Percentiles rank a stretch among this genome's conserved stretches.
Evolutionary conservation across 139 green algal genomes (phyloP).

Genomic region (Haematococcus sp.): DNA sequence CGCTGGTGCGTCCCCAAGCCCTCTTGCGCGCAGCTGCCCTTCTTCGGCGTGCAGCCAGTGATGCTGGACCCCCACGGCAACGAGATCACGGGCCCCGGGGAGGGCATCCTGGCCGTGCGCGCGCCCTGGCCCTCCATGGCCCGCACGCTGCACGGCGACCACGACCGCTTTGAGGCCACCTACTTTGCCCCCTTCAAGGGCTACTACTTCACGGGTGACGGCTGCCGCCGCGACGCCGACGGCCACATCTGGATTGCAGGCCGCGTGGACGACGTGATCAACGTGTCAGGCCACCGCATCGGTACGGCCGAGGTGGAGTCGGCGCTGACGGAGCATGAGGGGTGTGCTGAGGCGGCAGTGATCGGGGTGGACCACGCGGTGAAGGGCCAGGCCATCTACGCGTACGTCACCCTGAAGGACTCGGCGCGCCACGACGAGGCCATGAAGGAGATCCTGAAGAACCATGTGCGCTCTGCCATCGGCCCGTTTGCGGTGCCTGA

Average conservation of each 20-base stretch:
- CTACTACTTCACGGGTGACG: slow-evolving; percentile 92
- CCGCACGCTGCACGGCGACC: slow-evolving; percentile 83
- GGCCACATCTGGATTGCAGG: slow-evolving; percentile 81
- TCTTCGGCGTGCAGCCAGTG: slow-evolving; percentile 91
- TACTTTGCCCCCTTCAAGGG: slow-evolving; percentile 81
- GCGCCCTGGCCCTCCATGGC: slow-evolving; percentile 80
- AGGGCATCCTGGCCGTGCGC: slow-evolving; percentile 20
- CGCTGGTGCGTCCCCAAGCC: slow-evolving; percentile 35
- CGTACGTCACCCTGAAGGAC: slow-evolving; percentile 88
- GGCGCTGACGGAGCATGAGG: slow-evolving; percentile 75
- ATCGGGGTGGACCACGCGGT: slow-evolving; percentile 86
- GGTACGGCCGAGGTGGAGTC: slow-evolving; percentile 96
- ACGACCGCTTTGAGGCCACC: slow-evolving; percentile 86
- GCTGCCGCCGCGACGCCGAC: slow-evolving; percentile 59
- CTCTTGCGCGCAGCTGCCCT: slow-evolving; percentile 86
- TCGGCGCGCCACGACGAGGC: slow-evolving; percentile 44
- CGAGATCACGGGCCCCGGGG: slow-evolving; percentile 5
- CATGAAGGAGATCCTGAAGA: slow-evolving; percentile 70
- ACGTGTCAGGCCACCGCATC: slow-evolving; percentile 90
- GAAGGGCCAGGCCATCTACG: slow-evolving; percentile 95
- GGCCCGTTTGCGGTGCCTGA: slow-evolving; percentile 93
- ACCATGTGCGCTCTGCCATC: slow-evolving; percentile 41
- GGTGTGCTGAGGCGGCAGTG: slow-evolving; percentile 89
- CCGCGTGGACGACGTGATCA: slow-evolving; percentile 97
- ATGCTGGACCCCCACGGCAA: slow-evolving; percentile 77